Evolutionary conservation across 768 basidiomycete species (phyloP).

Genomic region (Psilocybe tampanensis): DNA sequence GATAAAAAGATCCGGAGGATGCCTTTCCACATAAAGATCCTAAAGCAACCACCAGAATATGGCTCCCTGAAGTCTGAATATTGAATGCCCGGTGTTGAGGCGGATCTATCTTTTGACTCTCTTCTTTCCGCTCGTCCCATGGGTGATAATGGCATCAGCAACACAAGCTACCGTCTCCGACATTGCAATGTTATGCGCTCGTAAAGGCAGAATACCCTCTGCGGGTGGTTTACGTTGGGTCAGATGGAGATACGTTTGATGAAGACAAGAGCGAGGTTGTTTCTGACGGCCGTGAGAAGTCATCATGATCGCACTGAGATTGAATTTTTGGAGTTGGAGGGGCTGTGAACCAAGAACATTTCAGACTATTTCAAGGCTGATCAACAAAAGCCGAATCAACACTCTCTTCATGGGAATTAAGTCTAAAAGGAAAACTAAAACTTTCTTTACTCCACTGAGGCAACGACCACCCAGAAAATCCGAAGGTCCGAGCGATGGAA

Average conservation of each 20-base stretch:
- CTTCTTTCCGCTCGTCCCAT: too few relatives aligned
- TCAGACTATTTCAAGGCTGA: too few relatives aligned
- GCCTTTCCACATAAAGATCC: background rate
- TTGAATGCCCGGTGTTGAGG: too few relatives aligned
- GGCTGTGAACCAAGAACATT: background rate
- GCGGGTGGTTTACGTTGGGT: background rate
- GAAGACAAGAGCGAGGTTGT: background rate
- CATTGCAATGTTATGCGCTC: too few relatives aligned
- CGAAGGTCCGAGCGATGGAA: background rate
- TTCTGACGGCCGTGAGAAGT: slow-evolving; percentile 13
- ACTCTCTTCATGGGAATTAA: too few relatives aligned
- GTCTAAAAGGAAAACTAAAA: background rate
- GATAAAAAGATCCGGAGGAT: slow-evolving; percentile 1
- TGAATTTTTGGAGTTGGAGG: background rate
- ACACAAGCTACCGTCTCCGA: too few relatives aligned
- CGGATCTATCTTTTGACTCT: too few relatives aligned
- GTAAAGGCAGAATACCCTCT: background rate
- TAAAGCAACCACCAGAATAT: background rate
- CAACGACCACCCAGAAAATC: background rate
- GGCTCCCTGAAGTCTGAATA: too few relatives aligned
- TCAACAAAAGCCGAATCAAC: too few relatives aligned
- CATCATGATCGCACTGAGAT: background rate
- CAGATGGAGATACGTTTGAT: slow-evolving; percentile 3
- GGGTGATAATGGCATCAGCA: too few relatives aligned
- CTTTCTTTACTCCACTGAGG: background rate